A percentile compares a stretch with the other conserved stretches of the same genome.
phyloP scores from a whole-genome alignment of 1,284 basidiomycete species.

The Naganishia sp. region DNA sequence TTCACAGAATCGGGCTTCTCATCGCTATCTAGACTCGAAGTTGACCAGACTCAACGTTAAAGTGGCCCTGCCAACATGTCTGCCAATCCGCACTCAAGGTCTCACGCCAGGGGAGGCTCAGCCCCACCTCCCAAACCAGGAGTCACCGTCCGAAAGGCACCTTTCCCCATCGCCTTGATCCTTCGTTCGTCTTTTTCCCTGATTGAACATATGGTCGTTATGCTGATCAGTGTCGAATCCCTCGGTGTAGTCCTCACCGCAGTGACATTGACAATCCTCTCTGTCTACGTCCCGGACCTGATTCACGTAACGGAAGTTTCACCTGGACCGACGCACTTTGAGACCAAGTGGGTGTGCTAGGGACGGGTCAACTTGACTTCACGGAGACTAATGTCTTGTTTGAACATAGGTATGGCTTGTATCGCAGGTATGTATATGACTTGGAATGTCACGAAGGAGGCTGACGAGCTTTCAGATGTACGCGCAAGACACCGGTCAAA shows the following conservation, averaged over 20 bases:
- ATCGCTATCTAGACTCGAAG: no score
- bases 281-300: constrained; percentile 50
- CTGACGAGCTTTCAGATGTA: constrained; percentile 40
- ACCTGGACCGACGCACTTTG: constrained; percentile 48
- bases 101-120: no score
- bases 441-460: not conserved
- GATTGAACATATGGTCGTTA: no score
- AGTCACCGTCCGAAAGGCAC: constrained; percentile 26
- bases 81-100: no score
- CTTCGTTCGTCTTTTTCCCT: constrained; percentile 9
- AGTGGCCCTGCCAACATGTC: no score
- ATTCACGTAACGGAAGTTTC: constrained; percentile 44
- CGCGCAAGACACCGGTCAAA: constrained; percentile 39
- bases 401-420: constrained; percentile 50
- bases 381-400: not conserved
- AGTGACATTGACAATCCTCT: constrained; percentile 47
- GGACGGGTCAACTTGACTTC: not conserved
- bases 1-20: no score
- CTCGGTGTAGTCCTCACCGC: constrained; percentile 42
- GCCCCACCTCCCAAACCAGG: no score
- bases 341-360: constrained; percentile 43
- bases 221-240: not conserved
- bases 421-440: constrained; percentile 39
- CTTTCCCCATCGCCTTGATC: constrained; percentile 27
- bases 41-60: no score